Evolutionary conservation across 2,329 filamentous ascomycete species (phyloP).

Genomic region (Fusarium sp.): DNA sequence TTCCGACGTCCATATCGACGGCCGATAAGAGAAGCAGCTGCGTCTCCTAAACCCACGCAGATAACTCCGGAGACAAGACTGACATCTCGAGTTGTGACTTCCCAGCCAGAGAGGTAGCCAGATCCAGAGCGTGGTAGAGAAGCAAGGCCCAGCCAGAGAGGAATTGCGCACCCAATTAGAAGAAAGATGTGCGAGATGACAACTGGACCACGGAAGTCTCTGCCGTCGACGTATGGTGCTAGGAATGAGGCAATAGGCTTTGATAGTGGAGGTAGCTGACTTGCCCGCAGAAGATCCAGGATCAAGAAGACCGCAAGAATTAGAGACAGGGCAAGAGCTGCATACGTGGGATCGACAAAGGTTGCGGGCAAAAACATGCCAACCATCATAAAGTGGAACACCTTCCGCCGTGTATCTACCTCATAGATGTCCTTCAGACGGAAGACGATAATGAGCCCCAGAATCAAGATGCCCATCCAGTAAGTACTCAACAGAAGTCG

Average conservation of each 20-base stretch:
- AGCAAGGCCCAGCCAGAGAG: constrained; percentile 88
- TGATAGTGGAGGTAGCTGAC: constrained; percentile 89
- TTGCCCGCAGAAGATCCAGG: constrained; percentile 88
- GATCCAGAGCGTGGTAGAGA: constrained; percentile 68
- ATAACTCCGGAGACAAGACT: constrained; percentile 93
- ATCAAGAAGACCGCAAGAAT: constrained; percentile 87
- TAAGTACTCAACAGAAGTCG: constrained; percentile 81
- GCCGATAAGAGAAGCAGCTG: constrained; percentile 89
- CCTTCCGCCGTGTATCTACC: constrained; percentile 94
- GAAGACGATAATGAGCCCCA: constrained; percentile 80
- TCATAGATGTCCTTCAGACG: constrained; percentile 80
- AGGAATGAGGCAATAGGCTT: constrained; percentile 87
- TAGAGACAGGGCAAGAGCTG: constrained; percentile 80
- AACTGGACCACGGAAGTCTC: constrained; percentile 91
- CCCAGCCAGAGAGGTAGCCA: constrained; percentile 75
- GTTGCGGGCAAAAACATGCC: constrained; percentile 90
- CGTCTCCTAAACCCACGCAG: constrained; percentile 95
- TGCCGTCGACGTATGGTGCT: constrained; percentile 91
- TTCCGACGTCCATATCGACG: constrained; percentile 86
- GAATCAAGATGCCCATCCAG: constrained; percentile 73
- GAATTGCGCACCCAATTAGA: constrained; percentile 92
- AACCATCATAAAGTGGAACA: constrained; percentile 99
- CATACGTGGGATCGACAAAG: constrained; percentile 87
- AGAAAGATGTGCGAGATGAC: constrained; percentile 97
- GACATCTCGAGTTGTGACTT: constrained; percentile 76